These are phyloP conservation scores for Aspergillus quadrilineatus DNA, from an alignment of 2,329 filamentous ascomycete genomes.

Conservation along the genomic window DNA sequence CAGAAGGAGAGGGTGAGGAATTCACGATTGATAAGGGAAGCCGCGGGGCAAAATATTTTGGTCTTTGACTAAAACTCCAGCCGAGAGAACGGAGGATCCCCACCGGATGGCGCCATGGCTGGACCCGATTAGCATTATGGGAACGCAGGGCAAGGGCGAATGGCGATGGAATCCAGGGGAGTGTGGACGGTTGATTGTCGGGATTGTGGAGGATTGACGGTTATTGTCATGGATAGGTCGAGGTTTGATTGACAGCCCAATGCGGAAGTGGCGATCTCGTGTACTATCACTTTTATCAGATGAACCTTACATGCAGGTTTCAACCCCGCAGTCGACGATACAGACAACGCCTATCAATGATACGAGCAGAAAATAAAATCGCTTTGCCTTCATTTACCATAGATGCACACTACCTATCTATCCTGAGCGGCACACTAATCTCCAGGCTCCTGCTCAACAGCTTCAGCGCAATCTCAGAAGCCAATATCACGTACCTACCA, in stretches of 20 bases:
- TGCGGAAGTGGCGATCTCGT: background rate
- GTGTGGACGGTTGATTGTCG: slow-evolving; percentile 3
- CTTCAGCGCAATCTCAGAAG: no score
- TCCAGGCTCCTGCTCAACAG: no score
- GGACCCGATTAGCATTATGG: slow-evolving; percentile 14
- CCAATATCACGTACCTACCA: no score
- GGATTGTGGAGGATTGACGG: slow-evolving; percentile 5
- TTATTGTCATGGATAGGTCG: background rate
- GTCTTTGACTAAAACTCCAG: slow-evolving; percentile 10
- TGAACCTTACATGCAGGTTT: background rate
- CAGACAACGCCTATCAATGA: background rate
- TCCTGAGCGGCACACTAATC: no score
- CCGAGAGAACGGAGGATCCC: slow-evolving; percentile 1
- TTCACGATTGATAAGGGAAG: no score
- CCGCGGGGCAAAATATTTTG: no score
- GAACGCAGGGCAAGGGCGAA: background rate
- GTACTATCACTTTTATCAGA: background rate
- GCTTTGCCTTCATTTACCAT: no score
- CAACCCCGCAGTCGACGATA: background rate
- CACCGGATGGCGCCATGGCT: slow-evolving; percentile 26
- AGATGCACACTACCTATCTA: no score
- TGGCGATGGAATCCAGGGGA: background rate
- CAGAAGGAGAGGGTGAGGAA: no score
- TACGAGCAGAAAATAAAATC: no score
- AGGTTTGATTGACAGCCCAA: background rate